Percentiles rank a stretch among this genome's conserved stretches.
Conservation (phyloP, 768 basidiomycete species). For the Pulveroboletus sp. region DNA sequence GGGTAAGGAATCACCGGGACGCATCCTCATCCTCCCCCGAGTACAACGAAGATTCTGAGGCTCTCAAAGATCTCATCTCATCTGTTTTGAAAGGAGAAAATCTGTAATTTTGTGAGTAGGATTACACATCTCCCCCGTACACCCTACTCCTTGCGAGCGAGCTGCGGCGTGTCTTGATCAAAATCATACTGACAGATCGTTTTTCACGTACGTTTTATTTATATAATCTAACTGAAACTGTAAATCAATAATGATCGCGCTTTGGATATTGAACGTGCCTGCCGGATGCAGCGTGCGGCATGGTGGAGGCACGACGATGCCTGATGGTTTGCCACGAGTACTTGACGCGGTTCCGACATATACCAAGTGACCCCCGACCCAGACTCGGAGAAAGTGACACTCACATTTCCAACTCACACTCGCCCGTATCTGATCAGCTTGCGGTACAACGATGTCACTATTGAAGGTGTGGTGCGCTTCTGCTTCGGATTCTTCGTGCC, state of each 20-base stretch:
- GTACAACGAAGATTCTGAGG: slow-evolving; percentile 16
- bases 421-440: not conserved
- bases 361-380: not conserved
- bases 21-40: not conserved
- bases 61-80: slow-evolving; percentile 15
- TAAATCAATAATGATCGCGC: not conserved
- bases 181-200: too few species aligned
- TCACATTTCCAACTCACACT: not conserved
- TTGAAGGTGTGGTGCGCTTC: not conserved
- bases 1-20: slow-evolving; percentile 14
- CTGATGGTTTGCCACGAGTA: slow-evolving; percentile 1
- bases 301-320: not conserved
- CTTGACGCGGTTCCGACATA: not conserved
- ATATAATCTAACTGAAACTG: too few species aligned
- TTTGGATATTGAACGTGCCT: not conserved
- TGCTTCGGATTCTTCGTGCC: not conserved
- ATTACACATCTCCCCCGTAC: too few species aligned
- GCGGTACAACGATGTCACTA: not conserved
- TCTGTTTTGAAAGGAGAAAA: too few species aligned
- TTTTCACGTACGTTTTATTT: too few species aligned
- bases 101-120: too few species aligned
- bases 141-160: too few species aligned
- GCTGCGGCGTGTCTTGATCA: too few species aligned
- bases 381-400: not conserved
- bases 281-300: not conserved